Base-by-base conservation (phyloP, 1,284 basidiomycete genomes). In the Melampsora americana region DNA sequence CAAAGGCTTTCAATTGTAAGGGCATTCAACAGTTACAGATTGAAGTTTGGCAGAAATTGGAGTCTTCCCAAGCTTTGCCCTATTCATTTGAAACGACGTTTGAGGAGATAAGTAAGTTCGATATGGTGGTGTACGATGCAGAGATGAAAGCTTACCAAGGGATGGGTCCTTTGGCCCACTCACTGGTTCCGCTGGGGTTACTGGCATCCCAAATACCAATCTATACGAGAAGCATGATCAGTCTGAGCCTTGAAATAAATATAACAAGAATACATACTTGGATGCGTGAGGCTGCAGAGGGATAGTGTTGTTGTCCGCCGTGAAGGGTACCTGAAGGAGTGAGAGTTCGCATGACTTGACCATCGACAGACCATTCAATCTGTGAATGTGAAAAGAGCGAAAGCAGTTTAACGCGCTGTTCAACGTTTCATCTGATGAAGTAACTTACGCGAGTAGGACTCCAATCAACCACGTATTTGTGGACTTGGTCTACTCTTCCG, bases 191-290 rank as follows among this genome's bases (percentile, higher is more conserved):
- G n/a, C 26, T 26, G 9, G 73, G 73, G 53, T 66, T 75, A 20
- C 73, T 75, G 42, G 73, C 73, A 42, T 75, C 73, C 73, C 73
- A 75, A 9, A 75, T 26, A 44, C 73, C 73, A 44, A 75, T 35
- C 73, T 75, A 28, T n/a, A 61, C 1, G 5, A 59, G 23, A 1
- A 23, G 23, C 6, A 59, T 9, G 1, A 32, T 26, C 0, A 68
- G 20, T 56, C 30, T 44, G 14, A 44, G 44, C 18, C 14, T 44
- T 18, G 5, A 18, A 14, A 18, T 44, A 0, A 7, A 26, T 18
- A 26, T 59, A 59, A 5, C 4, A 26, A 3, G 23, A 23, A 5
- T 20, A 73, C 53, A 48, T 30, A 75, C 73, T 50, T 75, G 73
- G 28, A 75, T 61, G 5, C 73, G 65, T 11, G 73, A 75, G 16